These are phyloP conservation scores for Bondarzewia mesenterica DNA, from an alignment of 1,284 basidiomycete genomes.

Conservation along the genomic window DNA sequence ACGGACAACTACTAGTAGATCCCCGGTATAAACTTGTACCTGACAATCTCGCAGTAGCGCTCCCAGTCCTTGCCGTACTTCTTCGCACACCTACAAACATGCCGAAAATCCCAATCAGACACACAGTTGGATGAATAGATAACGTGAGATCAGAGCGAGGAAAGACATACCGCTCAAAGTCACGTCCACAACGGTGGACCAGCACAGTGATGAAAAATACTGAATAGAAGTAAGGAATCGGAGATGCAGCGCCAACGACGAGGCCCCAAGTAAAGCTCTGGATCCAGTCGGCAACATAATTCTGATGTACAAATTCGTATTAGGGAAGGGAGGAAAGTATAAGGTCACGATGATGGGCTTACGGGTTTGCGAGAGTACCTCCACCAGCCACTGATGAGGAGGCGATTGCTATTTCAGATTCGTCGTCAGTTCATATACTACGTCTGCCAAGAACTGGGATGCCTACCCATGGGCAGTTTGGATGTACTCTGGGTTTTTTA, in stretches of 20 bases:
- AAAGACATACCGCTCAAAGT: conserved; percentile 76
- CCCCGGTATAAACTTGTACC: conserved; percentile 84
- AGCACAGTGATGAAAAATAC: conserved; percentile 90
- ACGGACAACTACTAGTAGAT: conserved; percentile 39
- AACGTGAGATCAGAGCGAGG: neutral
- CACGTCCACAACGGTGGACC: conserved; percentile 80
- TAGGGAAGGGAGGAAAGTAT: neutral
- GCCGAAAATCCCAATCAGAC: neutral
- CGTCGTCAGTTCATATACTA: conserved; percentile 10
- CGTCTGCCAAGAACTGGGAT: neutral
- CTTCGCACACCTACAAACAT: conserved; percentile 55
- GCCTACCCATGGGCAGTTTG: conserved; percentile 87
- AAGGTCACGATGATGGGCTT: conserved; percentile 18
- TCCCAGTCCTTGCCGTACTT: conserved; percentile 98
- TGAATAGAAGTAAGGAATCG: conserved; percentile 94
- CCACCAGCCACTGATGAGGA: conserved; percentile 87
- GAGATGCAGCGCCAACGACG: conserved; percentile 73
- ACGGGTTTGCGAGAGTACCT: conserved; percentile 84
- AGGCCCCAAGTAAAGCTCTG: conserved; percentile 91
- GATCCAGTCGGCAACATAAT: conserved; percentile 83
- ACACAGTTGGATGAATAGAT: neutral
- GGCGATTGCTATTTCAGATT: conserved; percentile 52
- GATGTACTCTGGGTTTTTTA: conserved; percentile 86
- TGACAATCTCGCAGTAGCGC: conserved; percentile 78
- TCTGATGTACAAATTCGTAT: conserved; percentile 31